A percentile compares a stretch with the other conserved stretches of the same genome.
Evolutionary conservation across 78 protist genomes (phyloP).

Genomic region (Diacronema lutheri): DNA sequence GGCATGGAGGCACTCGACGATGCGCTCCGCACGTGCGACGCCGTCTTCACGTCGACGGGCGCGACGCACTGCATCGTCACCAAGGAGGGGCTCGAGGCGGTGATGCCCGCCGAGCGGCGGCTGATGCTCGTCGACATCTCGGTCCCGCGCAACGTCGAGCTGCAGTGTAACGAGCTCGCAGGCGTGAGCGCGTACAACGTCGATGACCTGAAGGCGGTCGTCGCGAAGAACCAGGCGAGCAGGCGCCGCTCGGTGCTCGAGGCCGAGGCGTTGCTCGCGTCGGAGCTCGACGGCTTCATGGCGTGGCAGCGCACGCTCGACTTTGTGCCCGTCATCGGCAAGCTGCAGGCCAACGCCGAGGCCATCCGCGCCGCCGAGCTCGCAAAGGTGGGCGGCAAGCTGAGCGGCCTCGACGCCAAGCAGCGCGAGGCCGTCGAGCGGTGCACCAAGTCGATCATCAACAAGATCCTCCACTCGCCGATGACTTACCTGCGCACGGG

Average conservation of each 20-base stretch:
- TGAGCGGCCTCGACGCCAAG: background rate
- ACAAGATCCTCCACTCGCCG: slow-evolving; percentile 52
- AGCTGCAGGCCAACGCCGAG: slow-evolving; percentile 35
- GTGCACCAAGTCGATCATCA: slow-evolving; percentile 42
- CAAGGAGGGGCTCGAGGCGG: background rate
- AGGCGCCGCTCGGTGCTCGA: slow-evolving; percentile 22
- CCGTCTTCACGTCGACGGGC: slow-evolving; percentile 39
- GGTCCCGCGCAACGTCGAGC: slow-evolving; percentile 47
- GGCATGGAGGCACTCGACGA: background rate
- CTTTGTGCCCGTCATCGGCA: slow-evolving; percentile 32
- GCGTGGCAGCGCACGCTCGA: slow-evolving; percentile 30
- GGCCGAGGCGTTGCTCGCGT: slow-evolving; percentile 44
- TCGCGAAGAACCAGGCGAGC: slow-evolving; percentile 50
- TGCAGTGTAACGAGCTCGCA: slow-evolving; percentile 1
- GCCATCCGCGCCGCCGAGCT: slow-evolving; percentile 32
- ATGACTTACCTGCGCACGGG: slow-evolving; percentile 39
- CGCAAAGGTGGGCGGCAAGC: background rate
- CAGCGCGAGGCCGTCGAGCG: slow-evolving; percentile 38
- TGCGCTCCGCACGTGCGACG: background rate
- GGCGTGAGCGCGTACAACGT: slow-evolving; percentile 43
- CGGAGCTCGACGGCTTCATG: slow-evolving; percentile 1
- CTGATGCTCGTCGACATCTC: slow-evolving; percentile 40
- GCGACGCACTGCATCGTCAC: slow-evolving; percentile 29
- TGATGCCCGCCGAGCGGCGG: background rate
- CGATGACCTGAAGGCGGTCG: slow-evolving; percentile 55